A percentile compares a stretch with the other conserved stretches of the same genome.
Conservation (phyloP, 2,329 filamentous ascomycete genomes). For the Pseudogymnoascus sp. region DNA sequence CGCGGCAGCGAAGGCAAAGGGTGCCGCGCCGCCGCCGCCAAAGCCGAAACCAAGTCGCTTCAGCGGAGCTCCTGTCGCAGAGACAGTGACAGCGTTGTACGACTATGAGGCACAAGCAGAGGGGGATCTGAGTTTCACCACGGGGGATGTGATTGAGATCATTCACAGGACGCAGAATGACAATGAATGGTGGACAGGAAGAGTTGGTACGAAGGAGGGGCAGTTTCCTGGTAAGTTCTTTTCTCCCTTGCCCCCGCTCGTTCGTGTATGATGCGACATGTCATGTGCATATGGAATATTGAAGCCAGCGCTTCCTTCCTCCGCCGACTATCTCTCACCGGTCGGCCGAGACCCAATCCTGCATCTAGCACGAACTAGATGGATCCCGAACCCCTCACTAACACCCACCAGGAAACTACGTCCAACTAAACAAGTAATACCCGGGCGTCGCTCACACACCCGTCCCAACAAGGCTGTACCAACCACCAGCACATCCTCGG, state of each 20-base stretch:
- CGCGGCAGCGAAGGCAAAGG: conserved; percentile 58
- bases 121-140: conserved; percentile 82
- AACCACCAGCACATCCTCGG: neutral
- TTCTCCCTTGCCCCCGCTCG: neutral
- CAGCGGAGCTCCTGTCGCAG: conserved; percentile 53
- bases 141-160: conserved; percentile 88
- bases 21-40: conserved; percentile 56
- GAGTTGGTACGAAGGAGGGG: conserved; percentile 68
- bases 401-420: conserved; percentile 36
- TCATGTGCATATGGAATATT: neutral
- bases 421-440: conserved; percentile 31
- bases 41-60: conserved; percentile 75
- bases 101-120: conserved; percentile 95
- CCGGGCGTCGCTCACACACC: conserved; percentile 8
- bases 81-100: conserved; percentile 85
- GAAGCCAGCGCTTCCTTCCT: neutral
- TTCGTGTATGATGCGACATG: neutral
- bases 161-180: conserved; percentile 73
- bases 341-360: neutral
- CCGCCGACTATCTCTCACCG: neutral
- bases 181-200: conserved; percentile 97
- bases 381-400: neutral
- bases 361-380: neutral
- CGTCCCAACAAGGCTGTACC: neutral
- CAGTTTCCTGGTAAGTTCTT: conserved; percentile 79